phyloP scores from a whole-genome alignment of 225 moss, liverwort and hornwort genomes.

The Polytrichum formosum region DNA sequence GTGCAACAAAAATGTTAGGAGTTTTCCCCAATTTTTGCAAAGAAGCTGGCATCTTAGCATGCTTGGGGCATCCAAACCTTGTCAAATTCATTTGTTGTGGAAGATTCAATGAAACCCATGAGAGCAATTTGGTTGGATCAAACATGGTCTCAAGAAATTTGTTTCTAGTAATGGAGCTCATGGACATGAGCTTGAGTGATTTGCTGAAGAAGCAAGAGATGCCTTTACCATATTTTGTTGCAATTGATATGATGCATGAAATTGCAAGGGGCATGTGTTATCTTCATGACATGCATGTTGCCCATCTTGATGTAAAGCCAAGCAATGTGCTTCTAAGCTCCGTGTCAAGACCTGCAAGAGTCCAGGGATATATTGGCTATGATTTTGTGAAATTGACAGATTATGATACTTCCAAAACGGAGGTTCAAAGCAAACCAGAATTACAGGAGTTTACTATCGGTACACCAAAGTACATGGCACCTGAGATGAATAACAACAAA shows the following conservation, averaged over 20 bases:
- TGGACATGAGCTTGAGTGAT: background rate
- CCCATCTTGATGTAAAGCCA: conserved; percentile 8
- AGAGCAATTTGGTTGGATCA: background rate
- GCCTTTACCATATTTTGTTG: background rate
- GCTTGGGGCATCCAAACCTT: conserved; percentile 15
- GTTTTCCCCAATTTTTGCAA: conserved; percentile 6
- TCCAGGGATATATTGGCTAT: background rate
- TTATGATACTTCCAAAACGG: background rate
- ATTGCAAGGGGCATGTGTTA: conserved; percentile 7
- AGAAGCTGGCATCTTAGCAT: conserved; percentile 12
- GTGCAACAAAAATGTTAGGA: conserved; percentile 15
- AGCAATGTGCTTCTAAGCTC: background rate
- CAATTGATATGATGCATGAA: background rate
- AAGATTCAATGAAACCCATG: background rate
- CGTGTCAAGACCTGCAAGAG: too few relatives aligned
- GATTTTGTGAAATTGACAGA: background rate
- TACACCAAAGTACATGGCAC: background rate
- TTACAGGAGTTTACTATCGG: background rate
- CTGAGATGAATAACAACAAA: background rate
- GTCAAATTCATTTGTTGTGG: conserved; percentile 23
- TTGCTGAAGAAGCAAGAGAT: background rate
- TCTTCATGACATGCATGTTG: background rate
- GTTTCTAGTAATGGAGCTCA: background rate
- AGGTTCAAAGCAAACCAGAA: background rate
- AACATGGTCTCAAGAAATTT: too few relatives aligned